phyloP scores from a whole-genome alignment of 805 yeast genomes.

The Diddensiella santjacobensis region DNA sequence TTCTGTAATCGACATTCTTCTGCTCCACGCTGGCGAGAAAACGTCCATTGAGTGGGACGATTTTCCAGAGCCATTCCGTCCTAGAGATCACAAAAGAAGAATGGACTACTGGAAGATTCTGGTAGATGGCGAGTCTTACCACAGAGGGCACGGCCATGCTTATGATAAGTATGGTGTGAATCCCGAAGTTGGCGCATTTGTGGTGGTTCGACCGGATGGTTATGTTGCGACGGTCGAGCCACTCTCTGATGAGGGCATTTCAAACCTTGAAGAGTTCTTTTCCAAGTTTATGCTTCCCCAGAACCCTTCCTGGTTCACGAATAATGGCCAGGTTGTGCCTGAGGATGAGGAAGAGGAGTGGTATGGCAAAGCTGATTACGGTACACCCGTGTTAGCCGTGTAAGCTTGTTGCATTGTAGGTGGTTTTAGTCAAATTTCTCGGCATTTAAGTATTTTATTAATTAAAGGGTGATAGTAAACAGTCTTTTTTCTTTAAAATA shows the following conservation, averaged over 20 bases:
- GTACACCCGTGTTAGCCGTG: conserved; percentile 13
- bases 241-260: conserved; percentile 21
- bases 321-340: conserved; percentile 1
- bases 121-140: conserved; percentile 30
- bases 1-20: conserved; percentile 31
- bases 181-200: conserved; percentile 25
- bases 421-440: too few relatives aligned
- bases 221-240: conserved; percentile 31
- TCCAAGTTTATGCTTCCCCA: conserved; percentile 13
- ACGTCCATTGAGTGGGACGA: conserved; percentile 27
- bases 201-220: conserved; percentile 36
- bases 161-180: conserved; percentile 32
- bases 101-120: conserved; percentile 33
- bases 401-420: too few relatives aligned
- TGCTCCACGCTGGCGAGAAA: conserved; percentile 28
- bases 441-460: not conserved
- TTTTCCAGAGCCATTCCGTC: conserved; percentile 31
- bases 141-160: conserved; percentile 30
- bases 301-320: conserved; percentile 4
- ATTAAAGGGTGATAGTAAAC: not conserved
- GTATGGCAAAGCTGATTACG: conserved; percentile 13
- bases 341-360: conserved; percentile 10
- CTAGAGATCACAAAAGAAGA: conserved; percentile 25
- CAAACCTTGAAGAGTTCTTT: conserved; percentile 25
- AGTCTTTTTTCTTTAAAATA: not conserved